These are phyloP conservation scores for Diversispora epigaea DNA, from an alignment of 192 early-diverging fungal genomes.

Conservation along the genomic window DNA sequence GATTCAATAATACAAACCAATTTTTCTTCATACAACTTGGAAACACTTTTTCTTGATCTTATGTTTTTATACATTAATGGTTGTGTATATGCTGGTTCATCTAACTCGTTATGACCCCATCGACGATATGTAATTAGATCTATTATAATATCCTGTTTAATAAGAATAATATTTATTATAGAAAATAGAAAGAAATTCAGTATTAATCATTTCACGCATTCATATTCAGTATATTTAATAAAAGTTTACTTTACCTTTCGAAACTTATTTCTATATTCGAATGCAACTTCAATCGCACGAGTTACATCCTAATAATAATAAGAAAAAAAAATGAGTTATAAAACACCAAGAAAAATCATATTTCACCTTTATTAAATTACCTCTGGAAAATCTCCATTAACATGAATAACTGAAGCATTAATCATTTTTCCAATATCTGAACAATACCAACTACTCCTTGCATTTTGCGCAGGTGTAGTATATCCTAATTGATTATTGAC, in stretches of 20 bases:
- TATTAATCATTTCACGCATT: no score
- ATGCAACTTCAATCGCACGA: constrained; percentile 74
- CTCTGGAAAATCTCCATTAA: constrained; percentile 94
- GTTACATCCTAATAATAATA: neutral
- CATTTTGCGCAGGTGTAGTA: constrained; percentile 94
- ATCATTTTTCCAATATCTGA: constrained; percentile 97
- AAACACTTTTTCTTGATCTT: constrained; percentile 78
- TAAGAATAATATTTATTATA: no score
- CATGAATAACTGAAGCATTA: constrained; percentile 92
- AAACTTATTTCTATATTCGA: constrained; percentile 91
- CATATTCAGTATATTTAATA: neutral
- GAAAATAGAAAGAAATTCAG: no score
- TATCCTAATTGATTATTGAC: constrained; percentile 99
- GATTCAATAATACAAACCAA: constrained; percentile 41
- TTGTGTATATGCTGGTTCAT: constrained; percentile 97
- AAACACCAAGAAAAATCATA: neutral
- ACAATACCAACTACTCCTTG: constrained; percentile 86
- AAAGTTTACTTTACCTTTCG: constrained; percentile 54
- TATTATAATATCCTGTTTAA: constrained; percentile 76
- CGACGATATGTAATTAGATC: constrained; percentile 94
- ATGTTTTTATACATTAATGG: constrained; percentile 97
- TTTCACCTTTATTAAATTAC: constrained; percentile 54
- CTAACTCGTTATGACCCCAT: constrained; percentile 97
- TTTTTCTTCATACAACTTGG: constrained; percentile 81
- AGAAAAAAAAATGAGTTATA: neutral